phyloP scores from a whole-genome alignment of 2,329 filamentous ascomycete genomes.

The Microdochium paspali region DNA sequence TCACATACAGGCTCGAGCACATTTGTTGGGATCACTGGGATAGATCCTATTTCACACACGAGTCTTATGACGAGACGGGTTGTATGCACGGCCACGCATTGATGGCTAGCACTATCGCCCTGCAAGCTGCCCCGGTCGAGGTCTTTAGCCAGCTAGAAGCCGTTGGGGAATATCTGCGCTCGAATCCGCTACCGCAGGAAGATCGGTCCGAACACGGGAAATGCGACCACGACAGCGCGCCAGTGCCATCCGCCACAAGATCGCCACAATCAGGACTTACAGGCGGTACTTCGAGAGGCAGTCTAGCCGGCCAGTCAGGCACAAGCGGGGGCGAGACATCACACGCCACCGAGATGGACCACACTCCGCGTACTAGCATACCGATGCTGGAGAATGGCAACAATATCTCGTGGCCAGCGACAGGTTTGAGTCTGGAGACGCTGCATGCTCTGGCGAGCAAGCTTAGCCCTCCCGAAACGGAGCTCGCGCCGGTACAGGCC shows the following conservation, averaged over 20 bases:
- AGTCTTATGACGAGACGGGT: constrained; percentile 15
- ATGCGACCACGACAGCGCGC: neutral
- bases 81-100: constrained; percentile 13
- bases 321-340: neutral
- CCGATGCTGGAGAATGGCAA: constrained; percentile 1
- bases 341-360: neutral
- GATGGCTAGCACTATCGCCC: constrained; percentile 16
- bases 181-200: neutral
- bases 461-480: constrained; percentile 29
- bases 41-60: constrained; percentile 26
- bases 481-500: constrained; percentile 41
- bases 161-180: constrained; percentile 3
- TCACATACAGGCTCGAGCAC: constrained; percentile 33
- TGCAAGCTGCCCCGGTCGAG: constrained; percentile 11
- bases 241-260: neutral
- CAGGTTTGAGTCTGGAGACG: constrained; percentile 29
- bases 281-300: neutral
- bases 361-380: constrained; percentile 2
- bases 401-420: constrained; percentile 24
- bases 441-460: constrained; percentile 35
- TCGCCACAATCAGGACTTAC: no score
- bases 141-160: constrained; percentile 8
- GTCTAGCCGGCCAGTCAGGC: neutral
- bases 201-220: neutral
- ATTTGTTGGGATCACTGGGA: constrained; percentile 42